Evolutionary conservation across 768 basidiomycete species (phyloP).

Genomic region (Clitopilus hobsonii): DNA sequence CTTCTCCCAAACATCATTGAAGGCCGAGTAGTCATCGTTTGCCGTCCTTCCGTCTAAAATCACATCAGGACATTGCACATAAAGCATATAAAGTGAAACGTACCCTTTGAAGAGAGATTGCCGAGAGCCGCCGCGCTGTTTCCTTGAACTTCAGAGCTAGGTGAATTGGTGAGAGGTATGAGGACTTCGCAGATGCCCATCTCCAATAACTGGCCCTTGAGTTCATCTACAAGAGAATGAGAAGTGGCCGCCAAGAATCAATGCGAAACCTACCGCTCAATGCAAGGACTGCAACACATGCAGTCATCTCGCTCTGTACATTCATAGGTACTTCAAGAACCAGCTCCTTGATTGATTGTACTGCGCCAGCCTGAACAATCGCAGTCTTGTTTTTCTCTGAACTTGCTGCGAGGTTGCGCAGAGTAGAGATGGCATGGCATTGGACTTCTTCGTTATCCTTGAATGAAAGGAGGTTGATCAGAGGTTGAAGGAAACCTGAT

Average conservation of each 20-base stretch:
- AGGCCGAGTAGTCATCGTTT: conserved; percentile 90
- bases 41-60: conserved; percentile 66
- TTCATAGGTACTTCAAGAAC: conserved; percentile 93
- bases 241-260: conserved; percentile 1
- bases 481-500: conserved; percentile 91
- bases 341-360: conserved; percentile 94
- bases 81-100: conserved; percentile 9
- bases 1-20: conserved; percentile 97
- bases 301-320: conserved; percentile 99
- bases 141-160: conserved; percentile 96
- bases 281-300: conserved; percentile 94
- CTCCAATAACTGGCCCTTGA: conserved; percentile 94
- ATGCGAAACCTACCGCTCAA: conserved; percentile 70
- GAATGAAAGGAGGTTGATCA: conserved; percentile 94
- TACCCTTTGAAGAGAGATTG: conserved; percentile 95
- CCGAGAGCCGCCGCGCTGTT: conserved; percentile 98
- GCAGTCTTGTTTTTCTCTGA: conserved; percentile 98
- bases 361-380: conserved; percentile 96
- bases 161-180: conserved; percentile 94
- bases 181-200: conserved; percentile 98
- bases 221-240: conserved; percentile 60
- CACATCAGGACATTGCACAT: not conserved
- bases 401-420: conserved; percentile 94
- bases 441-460: conserved; percentile 99
- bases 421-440: conserved; percentile 96